A percentile compares a stretch with the other conserved stretches of the same genome.
Conservation (phyloP, 805 yeast genomes). For the Candida yuanshanica region DNA sequence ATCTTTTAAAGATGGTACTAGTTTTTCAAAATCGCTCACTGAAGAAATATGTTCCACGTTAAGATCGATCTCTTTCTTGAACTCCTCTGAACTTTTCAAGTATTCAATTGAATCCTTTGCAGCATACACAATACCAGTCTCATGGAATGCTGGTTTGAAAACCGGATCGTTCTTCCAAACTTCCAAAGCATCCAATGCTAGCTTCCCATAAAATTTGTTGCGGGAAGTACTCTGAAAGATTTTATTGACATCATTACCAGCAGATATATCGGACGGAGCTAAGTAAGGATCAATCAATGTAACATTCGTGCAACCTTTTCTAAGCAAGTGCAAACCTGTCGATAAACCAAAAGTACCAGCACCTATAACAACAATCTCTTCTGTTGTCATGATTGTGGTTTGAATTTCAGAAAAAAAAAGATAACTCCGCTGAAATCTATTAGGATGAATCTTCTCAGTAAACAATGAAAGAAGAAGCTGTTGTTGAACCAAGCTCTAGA, state of each 20-base stretch:
- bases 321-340: conserved; percentile 31
- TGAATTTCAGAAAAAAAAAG: too few relatives aligned
- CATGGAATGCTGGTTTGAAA: conserved; percentile 27
- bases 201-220: conserved; percentile 17
- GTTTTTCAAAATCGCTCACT: conserved; percentile 4
- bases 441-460: too few relatives aligned
- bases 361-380: conserved; percentile 30
- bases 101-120: conserved; percentile 10
- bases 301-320: conserved; percentile 28
- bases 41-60: conserved; percentile 5
- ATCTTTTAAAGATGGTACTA: conserved; percentile 3
- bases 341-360: conserved; percentile 42
- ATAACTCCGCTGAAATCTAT: too few relatives aligned
- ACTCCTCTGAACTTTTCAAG: conserved; percentile 9
- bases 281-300: conserved; percentile 28
- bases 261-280: conserved; percentile 33
- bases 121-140: conserved; percentile 29
- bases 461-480: too few relatives aligned
- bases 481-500: too few relatives aligned
- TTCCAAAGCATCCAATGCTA: conserved; percentile 30
- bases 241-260: conserved; percentile 38
- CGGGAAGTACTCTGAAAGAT: conserved; percentile 26
- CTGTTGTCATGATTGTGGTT: too few relatives aligned
- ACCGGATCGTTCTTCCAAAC: conserved; percentile 30
- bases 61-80: conserved; percentile 8